Evolutionary conservation across 2,329 filamentous ascomycete species (phyloP), one percentile per base, ranked within the genome.

Genomic region (Aspergillus chevalieri): DNA sequence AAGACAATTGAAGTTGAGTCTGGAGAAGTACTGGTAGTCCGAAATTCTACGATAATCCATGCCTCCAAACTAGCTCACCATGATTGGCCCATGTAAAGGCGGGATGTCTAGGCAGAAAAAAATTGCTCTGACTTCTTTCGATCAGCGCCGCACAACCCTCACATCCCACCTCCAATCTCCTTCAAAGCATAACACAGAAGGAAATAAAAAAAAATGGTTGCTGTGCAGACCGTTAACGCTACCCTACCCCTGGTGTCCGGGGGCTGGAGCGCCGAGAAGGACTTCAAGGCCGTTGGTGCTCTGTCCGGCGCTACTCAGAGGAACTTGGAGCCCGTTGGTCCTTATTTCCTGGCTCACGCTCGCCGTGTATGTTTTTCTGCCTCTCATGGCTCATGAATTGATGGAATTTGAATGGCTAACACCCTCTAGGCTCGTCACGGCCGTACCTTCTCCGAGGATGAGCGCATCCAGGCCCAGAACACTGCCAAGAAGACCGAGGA

Each of bases 401-500:
- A 10, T 39, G 12, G 17, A 10, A 43, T 44, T 21, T 22, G 24
- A 24, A 38, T 53, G 21, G 4, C 53, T 55, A 70, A 50, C 48
- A 42, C 24, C 41, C 12, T 49, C 47, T 50, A 83, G 75, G 82
- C 81, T 74, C 87, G 91, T 57, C 91, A 97, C 76, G 89, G 95
- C 78, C 90, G 93, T 66, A 98, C 93, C 46, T 98, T 98, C 76
- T 95, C 89, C 65, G 92, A 98, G 76, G 93, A 98, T 74, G 93
- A 98, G 72, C 87, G 91, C 59, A 94, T 98, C 68, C 89, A 96
- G 77, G 93, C 93, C 44, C 87, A 94, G 73, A 85, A 94, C 73
- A 90, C 86, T 60, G 90, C 91, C 67, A 95, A 94, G 83, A 96
- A 95, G 74, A 84, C 94, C 48, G 92, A 97, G 73, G 87, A 93